Conservation (phyloP, 2,329 filamentous ascomycete species). For the Aspergillus phoenicis region DNA sequence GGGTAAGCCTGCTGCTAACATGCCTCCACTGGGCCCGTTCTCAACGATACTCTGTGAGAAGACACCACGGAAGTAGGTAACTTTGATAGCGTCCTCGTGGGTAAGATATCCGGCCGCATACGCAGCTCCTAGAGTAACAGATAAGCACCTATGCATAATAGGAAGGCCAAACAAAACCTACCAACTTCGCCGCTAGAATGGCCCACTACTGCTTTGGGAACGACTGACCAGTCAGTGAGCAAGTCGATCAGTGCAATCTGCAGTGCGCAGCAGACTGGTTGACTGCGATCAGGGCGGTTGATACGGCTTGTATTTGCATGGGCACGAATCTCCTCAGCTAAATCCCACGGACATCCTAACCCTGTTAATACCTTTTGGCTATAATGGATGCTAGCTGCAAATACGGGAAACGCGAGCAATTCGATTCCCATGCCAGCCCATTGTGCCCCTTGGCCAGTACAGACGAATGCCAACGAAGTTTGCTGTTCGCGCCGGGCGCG, state of each 20-base stretch:
- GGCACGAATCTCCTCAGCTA: slow-evolving; percentile 26
- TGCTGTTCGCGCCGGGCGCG: slow-evolving; percentile 20
- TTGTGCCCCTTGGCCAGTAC: slow-evolving; percentile 50
- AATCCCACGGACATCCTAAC: slow-evolving; percentile 29
- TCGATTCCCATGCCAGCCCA: slow-evolving; percentile 47
- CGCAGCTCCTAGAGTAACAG: slow-evolving; percentile 24
- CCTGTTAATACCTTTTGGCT: not conserved
- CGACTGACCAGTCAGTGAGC: slow-evolving; percentile 23
- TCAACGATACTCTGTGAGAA: slow-evolving; percentile 15
- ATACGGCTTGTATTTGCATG: slow-evolving; percentile 14
- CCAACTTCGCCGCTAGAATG: slow-evolving; percentile 36
- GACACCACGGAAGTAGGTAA: slow-evolving; percentile 29
- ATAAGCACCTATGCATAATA: too few species aligned
- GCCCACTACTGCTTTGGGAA: slow-evolving; percentile 26
- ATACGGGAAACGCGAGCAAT: slow-evolving; percentile 30
- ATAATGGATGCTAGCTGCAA: slow-evolving; percentile 16
- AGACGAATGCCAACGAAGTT: slow-evolving; percentile 33
- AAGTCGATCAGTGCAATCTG: slow-evolving; percentile 33
- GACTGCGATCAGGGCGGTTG: slow-evolving; percentile 29
- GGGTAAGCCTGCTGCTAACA: not conserved
- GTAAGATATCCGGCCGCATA: slow-evolving; percentile 29
- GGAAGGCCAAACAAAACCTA: not conserved
- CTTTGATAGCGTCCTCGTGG: slow-evolving; percentile 22
- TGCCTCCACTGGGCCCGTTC: slow-evolving; percentile 28
- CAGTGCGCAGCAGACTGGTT: slow-evolving; percentile 28